Conservation (phyloP, 441 rosid species). For the Hura crepitans region DNA sequence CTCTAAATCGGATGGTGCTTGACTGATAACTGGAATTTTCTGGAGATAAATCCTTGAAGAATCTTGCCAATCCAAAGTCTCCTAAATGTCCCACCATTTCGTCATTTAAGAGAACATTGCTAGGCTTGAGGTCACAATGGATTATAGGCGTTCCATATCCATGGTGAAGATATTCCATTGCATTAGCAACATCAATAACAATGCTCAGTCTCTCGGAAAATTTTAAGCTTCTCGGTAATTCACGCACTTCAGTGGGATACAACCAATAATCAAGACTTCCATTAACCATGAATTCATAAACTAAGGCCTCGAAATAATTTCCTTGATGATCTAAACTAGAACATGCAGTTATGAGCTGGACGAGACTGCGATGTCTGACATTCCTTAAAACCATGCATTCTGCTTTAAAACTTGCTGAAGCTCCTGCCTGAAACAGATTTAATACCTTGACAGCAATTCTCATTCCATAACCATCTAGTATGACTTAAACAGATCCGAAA, state of each 20-base stretch:
- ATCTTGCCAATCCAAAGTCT: constrained; percentile 20
- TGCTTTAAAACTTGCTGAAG: constrained; percentile 17
- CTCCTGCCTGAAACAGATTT: constrained; percentile 16
- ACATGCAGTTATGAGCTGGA: constrained; percentile 19
- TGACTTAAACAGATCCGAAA: constrained; percentile 22
- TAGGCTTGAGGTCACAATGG: constrained; percentile 24
- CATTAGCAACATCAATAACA: constrained; percentile 15
- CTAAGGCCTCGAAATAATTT: constrained; percentile 7
- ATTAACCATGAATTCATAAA: constrained; percentile 1
- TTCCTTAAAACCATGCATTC: constrained; percentile 12
- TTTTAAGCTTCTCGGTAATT: constrained; percentile 12
- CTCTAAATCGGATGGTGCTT: neutral
- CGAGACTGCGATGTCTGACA: constrained; percentile 21
- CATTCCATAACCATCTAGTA: neutral
- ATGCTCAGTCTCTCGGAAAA: constrained; percentile 16
- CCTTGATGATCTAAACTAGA: constrained; percentile 9
- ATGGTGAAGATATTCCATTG: constrained; percentile 19
- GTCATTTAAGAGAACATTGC: constrained; percentile 13
- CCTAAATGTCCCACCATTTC: constrained; percentile 14
- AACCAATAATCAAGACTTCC: constrained; percentile 13
- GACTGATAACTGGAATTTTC: neutral
- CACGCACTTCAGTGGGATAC: neutral
- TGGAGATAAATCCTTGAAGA: neutral
- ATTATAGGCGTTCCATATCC: constrained; percentile 3
- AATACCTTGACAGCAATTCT: constrained; percentile 15